These are phyloP conservation scores for Magnusiomyces suaveolens DNA, from an alignment of 1,139 yeast species.

Conservation along the genomic window DNA sequence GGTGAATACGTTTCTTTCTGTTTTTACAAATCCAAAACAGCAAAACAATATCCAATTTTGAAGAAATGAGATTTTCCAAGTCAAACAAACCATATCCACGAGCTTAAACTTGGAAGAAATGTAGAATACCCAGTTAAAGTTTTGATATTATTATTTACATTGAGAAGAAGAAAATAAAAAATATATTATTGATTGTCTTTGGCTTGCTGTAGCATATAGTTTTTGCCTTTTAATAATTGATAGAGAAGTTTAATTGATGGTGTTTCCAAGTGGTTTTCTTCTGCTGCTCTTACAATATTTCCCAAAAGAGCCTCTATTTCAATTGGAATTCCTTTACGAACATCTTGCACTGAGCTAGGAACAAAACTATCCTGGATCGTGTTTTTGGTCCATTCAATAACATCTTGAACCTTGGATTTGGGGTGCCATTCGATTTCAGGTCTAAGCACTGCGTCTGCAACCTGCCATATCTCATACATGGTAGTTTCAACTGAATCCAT, in stretches of 20 bases:
- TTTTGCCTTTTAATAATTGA: constrained; percentile 16
- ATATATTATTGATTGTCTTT: not conserved
- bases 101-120: no score
- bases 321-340: constrained; percentile 19
- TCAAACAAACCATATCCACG: no score
- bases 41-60: no score
- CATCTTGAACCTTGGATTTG: constrained; percentile 9
- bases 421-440: constrained; percentile 15
- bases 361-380: constrained; percentile 15
- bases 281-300: constrained; percentile 19
- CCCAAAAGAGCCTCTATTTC: constrained; percentile 22
- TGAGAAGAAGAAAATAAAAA: no score
- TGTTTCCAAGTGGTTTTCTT: constrained; percentile 15
- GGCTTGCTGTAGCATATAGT: constrained; percentile 2
- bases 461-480: constrained; percentile 19
- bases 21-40: no score
- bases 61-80: no score
- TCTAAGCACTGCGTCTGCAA: constrained; percentile 18
- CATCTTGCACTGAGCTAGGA: constrained; percentile 23
- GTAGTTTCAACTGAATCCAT: not conserved
- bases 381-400: constrained; percentile 14
- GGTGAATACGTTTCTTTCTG: no score
- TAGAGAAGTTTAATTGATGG: constrained; percentile 15
- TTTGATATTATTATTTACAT: no score
- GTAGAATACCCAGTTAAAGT: no score